phyloP scores from a whole-genome alignment of 306 rosid genomes.

The Chamaecrista fasciculata region DNA sequence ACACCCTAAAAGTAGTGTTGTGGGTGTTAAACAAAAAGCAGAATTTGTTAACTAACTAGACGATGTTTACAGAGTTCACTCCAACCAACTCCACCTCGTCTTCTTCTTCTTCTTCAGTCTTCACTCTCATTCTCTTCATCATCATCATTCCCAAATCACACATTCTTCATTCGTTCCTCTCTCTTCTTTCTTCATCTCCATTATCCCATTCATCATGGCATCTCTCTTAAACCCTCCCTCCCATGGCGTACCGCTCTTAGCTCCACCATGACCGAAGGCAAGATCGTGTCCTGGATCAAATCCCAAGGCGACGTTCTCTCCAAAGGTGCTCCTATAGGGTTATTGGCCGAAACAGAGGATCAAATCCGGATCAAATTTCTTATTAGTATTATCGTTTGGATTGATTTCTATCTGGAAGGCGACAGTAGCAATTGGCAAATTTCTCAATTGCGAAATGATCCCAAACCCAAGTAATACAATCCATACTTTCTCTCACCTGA shows the following conservation, averaged over 20 bases:
- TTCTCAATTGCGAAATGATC: not conserved
- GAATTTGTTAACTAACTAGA: slow-evolving; percentile 10
- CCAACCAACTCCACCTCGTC: slow-evolving; percentile 51
- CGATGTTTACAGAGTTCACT: slow-evolving; percentile 43
- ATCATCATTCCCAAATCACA: not conserved
- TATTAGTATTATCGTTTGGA: not conserved
- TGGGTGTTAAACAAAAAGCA: not conserved
- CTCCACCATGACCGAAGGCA: slow-evolving; percentile 96
- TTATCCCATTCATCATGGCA: slow-evolving; percentile 20
- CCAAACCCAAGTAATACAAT: not conserved
- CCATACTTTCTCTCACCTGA: not conserved
- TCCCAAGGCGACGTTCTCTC: slow-evolving; percentile 82
- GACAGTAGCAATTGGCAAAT: not conserved
- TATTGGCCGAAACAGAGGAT: slow-evolving; percentile 69
- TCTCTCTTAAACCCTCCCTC: slow-evolving; percentile 44
- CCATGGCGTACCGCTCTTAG: slow-evolving; percentile 75
- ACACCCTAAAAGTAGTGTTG: too few relatives aligned
- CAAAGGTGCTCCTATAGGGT: slow-evolving; percentile 79
- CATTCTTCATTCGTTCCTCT: not conserved
- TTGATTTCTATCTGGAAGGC: not conserved
- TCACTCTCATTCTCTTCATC: not conserved
- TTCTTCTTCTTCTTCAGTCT: slow-evolving; percentile 33
- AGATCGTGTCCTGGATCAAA: slow-evolving; percentile 87
- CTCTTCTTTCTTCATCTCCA: not conserved
- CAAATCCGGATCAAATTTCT: slow-evolving; percentile 23